Evolutionary conservation across 2,329 filamentous ascomycete genomes (phyloP).

Genomic region (Nemania sp.): DNA sequence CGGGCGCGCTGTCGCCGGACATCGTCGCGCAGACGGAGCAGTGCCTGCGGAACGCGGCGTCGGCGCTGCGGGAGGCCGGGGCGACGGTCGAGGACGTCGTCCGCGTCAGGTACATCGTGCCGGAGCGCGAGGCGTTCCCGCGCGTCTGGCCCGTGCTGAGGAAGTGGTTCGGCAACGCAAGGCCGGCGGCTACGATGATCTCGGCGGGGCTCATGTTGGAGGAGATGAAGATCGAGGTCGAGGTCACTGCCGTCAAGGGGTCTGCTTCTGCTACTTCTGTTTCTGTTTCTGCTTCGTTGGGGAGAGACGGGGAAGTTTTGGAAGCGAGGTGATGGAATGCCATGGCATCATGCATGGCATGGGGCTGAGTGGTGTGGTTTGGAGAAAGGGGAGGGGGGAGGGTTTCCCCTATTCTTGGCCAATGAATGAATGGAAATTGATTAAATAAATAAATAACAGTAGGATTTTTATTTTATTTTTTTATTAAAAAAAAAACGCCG

Average conservation of each 20-base stretch:
- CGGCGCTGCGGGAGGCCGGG: conserved; percentile 19
- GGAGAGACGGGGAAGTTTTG: neutral
- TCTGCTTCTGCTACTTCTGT: conserved; percentile 4
- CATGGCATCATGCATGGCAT: neutral
- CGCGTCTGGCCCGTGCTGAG: conserved; percentile 21
- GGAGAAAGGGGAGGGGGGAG: too few species aligned
- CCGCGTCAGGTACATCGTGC: conserved; percentile 26
- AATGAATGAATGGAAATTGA: too few species aligned
- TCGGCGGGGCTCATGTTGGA: conserved; percentile 23
- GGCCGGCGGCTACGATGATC: conserved; percentile 28
- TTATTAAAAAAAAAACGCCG: too few species aligned
- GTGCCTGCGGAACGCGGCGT: conserved; percentile 19
- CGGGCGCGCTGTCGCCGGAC: conserved; percentile 23
- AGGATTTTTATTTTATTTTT: too few species aligned
- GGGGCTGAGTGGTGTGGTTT: too few species aligned
- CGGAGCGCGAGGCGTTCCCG: conserved; percentile 19
- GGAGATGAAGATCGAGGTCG: conserved; percentile 27
- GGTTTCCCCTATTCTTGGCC: too few species aligned
- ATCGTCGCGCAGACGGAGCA: conserved; percentile 27
- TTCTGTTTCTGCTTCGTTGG: too few species aligned
- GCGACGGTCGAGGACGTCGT: conserved; percentile 24
- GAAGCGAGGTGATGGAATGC: neutral
- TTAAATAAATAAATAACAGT: too few species aligned
- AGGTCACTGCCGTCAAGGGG: conserved; percentile 26
- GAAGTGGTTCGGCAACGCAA: conserved; percentile 23